Evolutionary conservation across 192 early-diverging fungal species (phyloP), one percentile per base, ranked within the genome.

Genomic region (Rhizoclosmatium sp.): DNA sequence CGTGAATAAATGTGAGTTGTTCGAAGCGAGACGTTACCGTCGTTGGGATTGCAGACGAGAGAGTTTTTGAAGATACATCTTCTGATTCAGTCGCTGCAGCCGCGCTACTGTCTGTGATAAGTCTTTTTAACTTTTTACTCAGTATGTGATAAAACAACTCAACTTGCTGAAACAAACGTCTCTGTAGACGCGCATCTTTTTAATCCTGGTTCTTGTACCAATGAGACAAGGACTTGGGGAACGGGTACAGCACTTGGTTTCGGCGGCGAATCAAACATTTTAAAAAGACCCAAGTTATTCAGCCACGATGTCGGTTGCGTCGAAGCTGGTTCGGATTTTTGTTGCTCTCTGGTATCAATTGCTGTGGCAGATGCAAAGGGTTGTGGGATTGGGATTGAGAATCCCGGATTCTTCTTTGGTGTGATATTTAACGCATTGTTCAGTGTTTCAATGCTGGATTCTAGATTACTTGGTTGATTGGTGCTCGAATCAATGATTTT

Each of bases 141-240:
- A 21, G 31, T 23, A 12, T 14, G 40, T 23, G 0, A 10, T 10
- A 65, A 65, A 39, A 65, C 12, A 65, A 12, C 40, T 14, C 40
- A 12, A 65, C 39, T 39, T 21, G 64, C 64, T 39, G 64, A 65
- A 65, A 65, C 39, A 65, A 65, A 65, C 64, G 64, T 23, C 16
- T 65, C 64, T 1, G 12, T 65, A 10, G 64, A 65, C 12, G 16
- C 64, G 16, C 12, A 10, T 23, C 64, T 16, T 39, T 21, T 39
- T 23, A 65, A n/a, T 23, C 40, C 31, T 14, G n/a, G 14, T 58
- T 58, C 56, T 58, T 65, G 64, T 65, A 12, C 64, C n/a, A 39
- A 10, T 1, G 19, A 65, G 1, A 21, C 31, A n/a, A 39, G 12
- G 31, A 12, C 12, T 12, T 65, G 16, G 16, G 40, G 12, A 10